Evolutionary conservation across 345 rosid species (phyloP), one percentile per base, ranked within the genome.

Genomic region (Microthlaspi erraticum): DNA sequence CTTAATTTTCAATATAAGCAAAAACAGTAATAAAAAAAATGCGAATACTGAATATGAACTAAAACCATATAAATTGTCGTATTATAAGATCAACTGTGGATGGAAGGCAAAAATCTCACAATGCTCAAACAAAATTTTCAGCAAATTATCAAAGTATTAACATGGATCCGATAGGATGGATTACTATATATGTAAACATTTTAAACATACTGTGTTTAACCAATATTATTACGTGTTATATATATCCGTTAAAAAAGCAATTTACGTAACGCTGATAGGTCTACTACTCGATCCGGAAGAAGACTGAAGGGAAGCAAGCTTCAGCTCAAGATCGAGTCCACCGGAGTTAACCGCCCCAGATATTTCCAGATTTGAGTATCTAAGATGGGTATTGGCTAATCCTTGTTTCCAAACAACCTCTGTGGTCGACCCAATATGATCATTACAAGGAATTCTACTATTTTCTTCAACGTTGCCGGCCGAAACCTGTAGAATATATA

Each of bases 261-360:
- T 56, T 74, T 41, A 75, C 37, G 74, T 75, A 53, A 75, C 78
- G 43, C 64, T 61, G 14, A 75, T 68, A 46, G 74, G 64, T 75
- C 74, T 68, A 52, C 16, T 45, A 53, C 31, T 74, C n/a, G 69
- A 51, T 42, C 26, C 37, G 1, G 78, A 31, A 68, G 78, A 31
- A 68, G 78, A 43, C 20, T 68, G 74, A 67, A 61, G 66, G 11
- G 69, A 67, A 19, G 70, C 64, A 61, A 75, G 74, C 74, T 68
- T 75, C 37, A 75, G 59, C 23, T 75, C 78, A 68, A 75, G 78
- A 68, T 75, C 78, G 43, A 61, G 64, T 53, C 64, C 78, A 52
- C 64, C 57, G 13, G 55, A 44, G 26, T 53, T 60, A 61, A 38
- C 59, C 64, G 74, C 37, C 70, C 33, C 69, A 44, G 64, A 33